These are phyloP conservation scores for Alternaria metachromatica DNA, from an alignment of 2,329 filamentous ascomycete genomes.

Conservation along the genomic window DNA sequence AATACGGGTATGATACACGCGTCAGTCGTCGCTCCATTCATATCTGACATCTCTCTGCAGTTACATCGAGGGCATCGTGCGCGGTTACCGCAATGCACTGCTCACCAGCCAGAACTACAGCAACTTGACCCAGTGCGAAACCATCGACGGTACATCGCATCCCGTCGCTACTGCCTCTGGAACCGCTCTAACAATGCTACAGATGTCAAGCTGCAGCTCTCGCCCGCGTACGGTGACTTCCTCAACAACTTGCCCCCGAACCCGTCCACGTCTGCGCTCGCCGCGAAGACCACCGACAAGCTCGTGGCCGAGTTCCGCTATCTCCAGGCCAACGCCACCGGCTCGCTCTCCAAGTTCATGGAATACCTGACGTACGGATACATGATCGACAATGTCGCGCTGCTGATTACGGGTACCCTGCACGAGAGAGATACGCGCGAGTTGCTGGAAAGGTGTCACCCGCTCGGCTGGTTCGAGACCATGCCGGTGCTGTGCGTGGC, in stretches of 20 bases:
- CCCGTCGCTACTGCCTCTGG: neutral
- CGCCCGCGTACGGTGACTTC: constrained; percentile 96
- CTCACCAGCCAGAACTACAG: constrained; percentile 89
- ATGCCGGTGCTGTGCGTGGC: constrained; percentile 98
- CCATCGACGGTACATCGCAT: constrained; percentile 77
- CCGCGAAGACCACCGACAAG: constrained; percentile 96
- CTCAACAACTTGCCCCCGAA: constrained; percentile 92
- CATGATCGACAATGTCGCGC: constrained; percentile 99
- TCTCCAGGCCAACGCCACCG: constrained; percentile 89
- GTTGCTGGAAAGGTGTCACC: constrained; percentile 93
- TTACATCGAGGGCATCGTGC: constrained; percentile 96
- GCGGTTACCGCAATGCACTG: constrained; percentile 93
- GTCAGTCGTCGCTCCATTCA: neutral
- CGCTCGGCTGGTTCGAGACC: constrained; percentile 97
- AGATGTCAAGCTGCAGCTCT: constrained; percentile 98
- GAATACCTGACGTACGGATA: constrained; percentile 98
- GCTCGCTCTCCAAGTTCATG: constrained; percentile 92
- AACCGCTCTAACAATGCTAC: constrained; percentile 55
- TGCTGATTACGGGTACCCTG: constrained; percentile 95
- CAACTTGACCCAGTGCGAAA: constrained; percentile 98
- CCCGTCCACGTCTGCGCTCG: constrained; percentile 93
- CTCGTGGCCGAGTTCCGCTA: constrained; percentile 97
- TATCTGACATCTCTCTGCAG: constrained; percentile 55
- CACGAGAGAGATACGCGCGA: constrained; percentile 97
- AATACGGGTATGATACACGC: constrained; percentile 73